Base-by-base conservation (phyloP, 495 filamentous ascomycete species). In the Penicillium cataractarum region DNA sequence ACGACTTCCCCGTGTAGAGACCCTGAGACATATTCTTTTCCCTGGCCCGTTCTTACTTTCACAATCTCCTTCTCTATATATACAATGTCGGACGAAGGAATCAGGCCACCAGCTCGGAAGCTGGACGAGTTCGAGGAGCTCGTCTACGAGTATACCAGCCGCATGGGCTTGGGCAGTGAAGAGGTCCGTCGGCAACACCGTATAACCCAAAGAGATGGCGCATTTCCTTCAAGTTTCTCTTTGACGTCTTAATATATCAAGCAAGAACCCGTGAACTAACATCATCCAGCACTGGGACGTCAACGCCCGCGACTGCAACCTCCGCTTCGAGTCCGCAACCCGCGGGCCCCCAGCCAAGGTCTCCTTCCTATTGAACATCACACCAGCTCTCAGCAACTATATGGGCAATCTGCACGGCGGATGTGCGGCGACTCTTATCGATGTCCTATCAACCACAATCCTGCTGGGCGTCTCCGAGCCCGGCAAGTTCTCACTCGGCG, bases 341-440 rank as follows among this genome's bases (percentile, higher is more conserved):
- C 68, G 61, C 21, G 68, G 68, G 4, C 76, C 78, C 13, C 70
- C 73, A 19, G 64, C 75, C 32, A 71, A 66, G 37, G 74, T 74
- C 55, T 71, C 71, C 3, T 82, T 74, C 60, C 69, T 71, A 2
- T 80, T 86, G 61, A 84, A 75, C 33, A 78, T 89, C 27, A 75
- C 82, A 17, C 79, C 80, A 0, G 49, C 74, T 3, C 82, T 90
- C 60, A 79, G 76, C 75, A 92, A 92, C 71, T 71, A 76, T 12
- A 57, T 87, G 12, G 77, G 76, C 0, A 90, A 82, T 71, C 74
- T 94, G 13, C 90, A 92, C 67, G 90, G 91, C 39, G 91, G 90
- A 6, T 88, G 84, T 65, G 79, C 83, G 0, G 84, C 90, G 0
- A 86, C 88, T 0, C 71, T 92, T 2, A 86, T 91, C 66, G 89